Evolutionary conservation across 2,329 filamentous ascomycete genomes (phyloP).

Genomic region (Metarhizium brunneum): DNA sequence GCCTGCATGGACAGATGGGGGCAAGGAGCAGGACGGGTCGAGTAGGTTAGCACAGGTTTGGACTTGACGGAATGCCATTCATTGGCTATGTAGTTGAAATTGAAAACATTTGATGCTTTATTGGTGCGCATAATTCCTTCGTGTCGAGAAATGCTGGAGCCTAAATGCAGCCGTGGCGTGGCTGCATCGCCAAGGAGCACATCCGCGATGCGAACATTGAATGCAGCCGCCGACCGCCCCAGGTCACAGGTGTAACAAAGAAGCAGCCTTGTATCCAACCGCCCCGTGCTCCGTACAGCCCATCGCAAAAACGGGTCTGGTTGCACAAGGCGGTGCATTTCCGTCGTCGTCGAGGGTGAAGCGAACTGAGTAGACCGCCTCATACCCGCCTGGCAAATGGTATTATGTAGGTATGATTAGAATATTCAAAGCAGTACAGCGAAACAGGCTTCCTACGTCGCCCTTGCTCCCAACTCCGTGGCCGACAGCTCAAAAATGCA

Average conservation of each 20-base stretch:
- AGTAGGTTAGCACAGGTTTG: background rate
- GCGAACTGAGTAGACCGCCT: too few species aligned
- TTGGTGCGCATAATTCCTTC: background rate
- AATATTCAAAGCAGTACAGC: too few species aligned
- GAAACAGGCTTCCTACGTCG: background rate
- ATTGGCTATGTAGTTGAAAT: background rate
- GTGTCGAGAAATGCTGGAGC: too few species aligned
- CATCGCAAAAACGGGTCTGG: too few species aligned
- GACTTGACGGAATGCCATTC: background rate
- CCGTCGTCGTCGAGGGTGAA: too few species aligned
- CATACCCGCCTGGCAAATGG: too few species aligned
- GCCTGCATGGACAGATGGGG: background rate
- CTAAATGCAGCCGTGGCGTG: background rate
- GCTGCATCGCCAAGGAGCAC: background rate
- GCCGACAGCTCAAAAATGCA: background rate
- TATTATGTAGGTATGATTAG: too few species aligned
- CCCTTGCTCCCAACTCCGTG: background rate
- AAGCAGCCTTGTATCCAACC: background rate
- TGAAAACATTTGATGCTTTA: background rate
- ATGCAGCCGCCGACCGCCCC: too few species aligned
- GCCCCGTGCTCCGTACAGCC: too few species aligned
- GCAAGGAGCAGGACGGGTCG: background rate
- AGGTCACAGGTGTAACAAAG: too few species aligned
- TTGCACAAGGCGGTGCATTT: too few species aligned
- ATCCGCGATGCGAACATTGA: too few species aligned